phyloP scores from a whole-genome alignment of 2,329 filamentous ascomycete species.

The Fusarium denticulatum region DNA sequence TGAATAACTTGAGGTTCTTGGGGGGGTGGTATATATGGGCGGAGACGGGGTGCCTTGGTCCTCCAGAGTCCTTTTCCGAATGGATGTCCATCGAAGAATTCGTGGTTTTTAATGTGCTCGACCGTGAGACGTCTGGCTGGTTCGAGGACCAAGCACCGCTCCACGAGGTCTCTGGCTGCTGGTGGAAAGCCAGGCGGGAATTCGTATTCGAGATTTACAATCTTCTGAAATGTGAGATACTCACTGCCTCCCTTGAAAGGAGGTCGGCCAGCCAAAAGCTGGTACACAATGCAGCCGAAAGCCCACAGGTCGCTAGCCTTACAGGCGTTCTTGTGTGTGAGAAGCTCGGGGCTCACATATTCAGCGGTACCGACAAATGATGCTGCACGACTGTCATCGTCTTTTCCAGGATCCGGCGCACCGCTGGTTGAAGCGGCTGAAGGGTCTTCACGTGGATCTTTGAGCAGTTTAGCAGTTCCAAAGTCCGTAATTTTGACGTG shows the following conservation, averaged over 20 bases:
- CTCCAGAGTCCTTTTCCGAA: slow-evolving; percentile 92
- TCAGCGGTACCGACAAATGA: slow-evolving; percentile 98
- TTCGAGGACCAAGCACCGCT: slow-evolving; percentile 89
- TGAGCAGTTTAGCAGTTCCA: slow-evolving; percentile 92
- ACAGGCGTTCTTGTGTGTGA: slow-evolving; percentile 96
- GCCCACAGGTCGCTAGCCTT: slow-evolving; percentile 99
- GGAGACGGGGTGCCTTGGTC: slow-evolving; percentile 85
- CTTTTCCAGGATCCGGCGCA: slow-evolving; percentile 49
- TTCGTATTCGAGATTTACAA: slow-evolving; percentile 91
- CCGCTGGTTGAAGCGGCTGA: slow-evolving; percentile 51
- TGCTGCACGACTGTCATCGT: slow-evolving; percentile 79
- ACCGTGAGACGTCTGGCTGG: slow-evolving; percentile 85
- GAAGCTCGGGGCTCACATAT: slow-evolving; percentile 96
- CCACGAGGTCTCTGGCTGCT: slow-evolving; percentile 87
- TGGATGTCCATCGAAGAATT: slow-evolving; percentile 88
- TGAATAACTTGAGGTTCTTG: slow-evolving; percentile 80
- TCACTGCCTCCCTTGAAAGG: slow-evolving; percentile 97
- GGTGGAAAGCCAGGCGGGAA: slow-evolving; percentile 90
- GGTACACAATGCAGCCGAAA: slow-evolving; percentile 97
- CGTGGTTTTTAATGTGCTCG: slow-evolving; percentile 96
- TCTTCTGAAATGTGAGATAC: slow-evolving; percentile 98
- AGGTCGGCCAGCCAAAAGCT: slow-evolving; percentile 92
- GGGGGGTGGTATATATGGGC: slow-evolving; percentile 80
- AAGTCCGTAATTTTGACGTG: slow-evolving; percentile 99
- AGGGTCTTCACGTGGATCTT: slow-evolving; percentile 51